These are phyloP conservation scores for Coemansia furcata DNA, from an alignment of 192 early-diverging fungal genomes.

Conservation along the genomic window DNA sequence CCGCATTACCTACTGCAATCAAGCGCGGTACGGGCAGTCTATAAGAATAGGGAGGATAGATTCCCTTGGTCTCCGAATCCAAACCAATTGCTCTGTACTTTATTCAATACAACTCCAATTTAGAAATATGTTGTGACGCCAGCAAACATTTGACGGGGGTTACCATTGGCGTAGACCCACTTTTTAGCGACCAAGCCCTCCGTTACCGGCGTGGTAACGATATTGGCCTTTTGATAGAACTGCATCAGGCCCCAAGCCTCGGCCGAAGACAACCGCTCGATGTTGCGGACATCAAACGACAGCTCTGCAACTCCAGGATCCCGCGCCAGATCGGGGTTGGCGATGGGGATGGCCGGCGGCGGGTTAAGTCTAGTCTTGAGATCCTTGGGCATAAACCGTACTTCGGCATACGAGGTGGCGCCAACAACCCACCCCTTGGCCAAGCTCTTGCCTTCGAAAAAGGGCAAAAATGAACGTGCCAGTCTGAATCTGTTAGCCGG, in stretches of 20 bases:
- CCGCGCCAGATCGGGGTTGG: constrained; percentile 31
- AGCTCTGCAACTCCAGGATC: constrained; percentile 8
- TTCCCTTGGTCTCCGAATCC: neutral
- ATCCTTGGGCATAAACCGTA: constrained; percentile 34
- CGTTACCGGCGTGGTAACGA: constrained; percentile 30
- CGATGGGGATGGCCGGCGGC: constrained; percentile 18
- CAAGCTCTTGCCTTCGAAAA: constrained; percentile 36
- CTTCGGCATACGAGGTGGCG: constrained; percentile 34
- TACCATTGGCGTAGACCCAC: constrained; percentile 44
- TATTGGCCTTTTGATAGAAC: constrained; percentile 34
- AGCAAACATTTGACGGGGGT: constrained; percentile 46
- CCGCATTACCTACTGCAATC: neutral
- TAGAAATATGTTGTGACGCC: constrained; percentile 41
- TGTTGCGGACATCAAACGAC: constrained; percentile 21
- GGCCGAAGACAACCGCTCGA: constrained; percentile 23
- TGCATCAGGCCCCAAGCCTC: constrained; percentile 45
- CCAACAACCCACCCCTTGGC: constrained; percentile 41
- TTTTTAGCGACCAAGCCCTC: constrained; percentile 35
- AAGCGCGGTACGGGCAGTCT: neutral
- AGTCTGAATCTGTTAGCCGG: constrained; percentile 38
- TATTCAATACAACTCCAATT: neutral
- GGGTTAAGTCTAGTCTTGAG: constrained; percentile 30
- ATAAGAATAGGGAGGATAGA: neutral
- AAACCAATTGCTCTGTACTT: neutral
- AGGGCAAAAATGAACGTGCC: constrained; percentile 30